These are phyloP conservation scores for Aulographum hederae DNA, from an alignment of 2,329 filamentous ascomycete species.

Conservation along the genomic window DNA sequence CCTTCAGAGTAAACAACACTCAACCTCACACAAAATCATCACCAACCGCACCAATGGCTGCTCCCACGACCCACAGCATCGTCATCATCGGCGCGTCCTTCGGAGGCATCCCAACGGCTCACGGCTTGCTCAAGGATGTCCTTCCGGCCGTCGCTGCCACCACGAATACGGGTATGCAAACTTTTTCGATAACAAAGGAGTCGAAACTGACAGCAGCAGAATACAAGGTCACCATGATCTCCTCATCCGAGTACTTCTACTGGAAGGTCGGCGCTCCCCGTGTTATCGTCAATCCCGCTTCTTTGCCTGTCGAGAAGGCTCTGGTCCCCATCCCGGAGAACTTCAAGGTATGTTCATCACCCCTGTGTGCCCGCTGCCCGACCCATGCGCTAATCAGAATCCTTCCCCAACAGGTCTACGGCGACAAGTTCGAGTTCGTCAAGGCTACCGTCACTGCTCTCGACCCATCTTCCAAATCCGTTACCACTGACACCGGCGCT, in stretches of 20 bases:
- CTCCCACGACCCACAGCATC: too few relatives aligned
- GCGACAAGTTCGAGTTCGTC: slow-evolving; percentile 30
- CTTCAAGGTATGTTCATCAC: slow-evolving; percentile 35
- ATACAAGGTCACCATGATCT: slow-evolving; percentile 36
- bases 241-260: slow-evolving; percentile 33
- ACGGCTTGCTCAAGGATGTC: slow-evolving; percentile 18
- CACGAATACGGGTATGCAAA: too few relatives aligned
- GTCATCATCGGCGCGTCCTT: slow-evolving; percentile 6
- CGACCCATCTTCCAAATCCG: slow-evolving; percentile 22
- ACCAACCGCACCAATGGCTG: too few relatives aligned
- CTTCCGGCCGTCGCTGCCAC: slow-evolving; percentile 12
- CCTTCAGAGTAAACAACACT: too few relatives aligned
- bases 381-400: too few relatives aligned
- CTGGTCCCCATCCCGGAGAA: slow-evolving; percentile 29
- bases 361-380: too few relatives aligned
- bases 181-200: too few relatives aligned
- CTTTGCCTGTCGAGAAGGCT: slow-evolving; percentile 28
- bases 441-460: slow-evolving; percentile 29
- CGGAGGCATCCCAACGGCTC: slow-evolving; percentile 8
- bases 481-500: slow-evolving; percentile 21
- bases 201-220: slow-evolving; percentile 11
- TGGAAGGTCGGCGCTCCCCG: slow-evolving; percentile 36
- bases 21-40: too few relatives aligned
- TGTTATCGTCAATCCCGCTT: slow-evolving; percentile 27
- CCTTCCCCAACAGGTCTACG: too few relatives aligned